These are phyloP conservation scores for Pseudocercospora vitis DNA, from an alignment of 2,329 filamentous ascomycete species.

Conservation along the genomic window DNA sequence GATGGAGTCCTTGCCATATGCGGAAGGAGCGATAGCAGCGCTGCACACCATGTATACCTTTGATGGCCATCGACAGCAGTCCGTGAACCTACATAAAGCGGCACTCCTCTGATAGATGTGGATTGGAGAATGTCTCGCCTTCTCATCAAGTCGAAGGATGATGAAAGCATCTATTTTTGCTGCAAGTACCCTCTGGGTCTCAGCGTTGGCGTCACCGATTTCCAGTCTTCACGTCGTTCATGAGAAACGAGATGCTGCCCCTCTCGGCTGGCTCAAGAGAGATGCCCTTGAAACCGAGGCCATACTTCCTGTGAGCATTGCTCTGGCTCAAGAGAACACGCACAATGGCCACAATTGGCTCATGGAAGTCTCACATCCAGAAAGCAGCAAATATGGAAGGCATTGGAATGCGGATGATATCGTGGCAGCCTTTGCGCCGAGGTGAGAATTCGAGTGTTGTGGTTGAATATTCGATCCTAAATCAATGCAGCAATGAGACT, in stretches of 20 bases:
- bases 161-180: background rate
- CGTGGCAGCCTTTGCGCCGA: slow-evolving; percentile 32
- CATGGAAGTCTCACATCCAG: slow-evolving; percentile 40
- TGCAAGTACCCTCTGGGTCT: background rate
- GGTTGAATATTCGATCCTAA: background rate
- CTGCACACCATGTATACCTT: background rate
- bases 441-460: background rate
- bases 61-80: background rate
- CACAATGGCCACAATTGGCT: slow-evolving; percentile 28
- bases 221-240: slow-evolving; percentile 31
- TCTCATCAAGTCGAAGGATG: too few species aligned
- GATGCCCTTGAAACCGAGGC: slow-evolving; percentile 26
- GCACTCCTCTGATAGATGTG: too few species aligned
- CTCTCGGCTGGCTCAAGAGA: slow-evolving; percentile 36
- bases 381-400: slow-evolving; percentile 45
- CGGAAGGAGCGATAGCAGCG: background rate
- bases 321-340: slow-evolving; percentile 29
- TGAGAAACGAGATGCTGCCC: slow-evolving; percentile 31
- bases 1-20: background rate
- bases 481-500: slow-evolving; percentile 19
- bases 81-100: background rate
- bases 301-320: slow-evolving; percentile 29
- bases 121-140: too few species aligned
- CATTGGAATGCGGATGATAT: slow-evolving; percentile 42
- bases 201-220: slow-evolving; percentile 10